Base-by-base conservation (phyloP, 1,139 yeast genomes). In the Meyerozyma carpophila region DNA sequence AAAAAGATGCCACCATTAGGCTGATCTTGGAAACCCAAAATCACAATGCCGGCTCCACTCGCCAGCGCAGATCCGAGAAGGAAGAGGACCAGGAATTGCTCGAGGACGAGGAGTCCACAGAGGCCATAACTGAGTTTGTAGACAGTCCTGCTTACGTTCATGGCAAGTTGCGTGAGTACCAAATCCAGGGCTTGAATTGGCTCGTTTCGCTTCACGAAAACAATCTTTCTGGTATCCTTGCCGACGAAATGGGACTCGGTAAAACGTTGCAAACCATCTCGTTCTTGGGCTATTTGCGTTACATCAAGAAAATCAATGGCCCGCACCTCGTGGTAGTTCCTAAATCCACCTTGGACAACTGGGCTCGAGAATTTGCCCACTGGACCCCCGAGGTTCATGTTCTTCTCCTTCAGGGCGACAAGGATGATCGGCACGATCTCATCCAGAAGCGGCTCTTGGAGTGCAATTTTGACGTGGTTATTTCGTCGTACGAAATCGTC, bases 231-330 rank as follows among this genome's bases (percentile, higher is more conserved):
- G 98, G 98, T 41, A 91, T 93, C 41, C 73, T 93, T 47, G 98
- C 98, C 8, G 98, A 93, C 65, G 98, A 93, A 64, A 93, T 93
- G 98, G 98, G 98, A 1, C 75, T 93, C 46, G 98, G 98, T 47
- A 93, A 93, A 61, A 93, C 98, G 1, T 72, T 93, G 47, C 98
- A 93, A 62, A 89, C 97, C 0, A 89, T 93, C 47, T 81, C 98
- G 5, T 85, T 85, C 53, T 65, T 85, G 43, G 93, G 93, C 1
- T 84, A 82, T 55, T 65, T 85, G 41, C 70, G 93, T 49, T 83
- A 79, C 56, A 64, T 79, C 43, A 78, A 74, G 52, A 66, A 75
- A 11, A 71, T 82, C 32, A 76, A 73, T 46, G 94, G 94, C 0
- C 94, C 93, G 1, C 88, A 82, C 59, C 68, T 85, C 50, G 81